These are phyloP conservation scores for Paramecium caudatum DNA, from an alignment of 73 alveolate species.

Conservation along the genomic window DNA sequence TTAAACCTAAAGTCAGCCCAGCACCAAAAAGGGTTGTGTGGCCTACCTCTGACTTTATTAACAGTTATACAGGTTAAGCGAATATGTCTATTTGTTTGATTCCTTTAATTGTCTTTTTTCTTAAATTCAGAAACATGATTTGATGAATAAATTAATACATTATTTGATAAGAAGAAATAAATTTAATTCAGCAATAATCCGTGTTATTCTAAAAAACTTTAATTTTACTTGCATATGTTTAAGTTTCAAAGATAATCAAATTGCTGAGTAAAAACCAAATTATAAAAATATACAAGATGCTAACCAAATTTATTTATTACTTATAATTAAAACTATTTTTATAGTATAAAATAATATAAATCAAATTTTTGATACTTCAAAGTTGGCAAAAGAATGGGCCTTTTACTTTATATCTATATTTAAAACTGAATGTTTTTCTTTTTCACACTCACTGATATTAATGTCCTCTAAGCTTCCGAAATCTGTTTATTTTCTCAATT, in stretches of 20 bases:
- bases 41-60: slow-evolving; percentile 55
- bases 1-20: background rate
- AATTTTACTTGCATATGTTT: no score
- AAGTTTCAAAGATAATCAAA: no score
- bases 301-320: no score
- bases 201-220: no score
- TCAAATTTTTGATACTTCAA: background rate
- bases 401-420: background rate
- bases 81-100: slow-evolving; percentile 1
- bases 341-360: no score
- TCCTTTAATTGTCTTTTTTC: background rate
- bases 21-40: slow-evolving; percentile 65
- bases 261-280: no score
- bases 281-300: no score
- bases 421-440: background rate
- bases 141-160: no score
- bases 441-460: background rate
- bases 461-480: background rate
- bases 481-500: slow-evolving; percentile 17
- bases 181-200: no score
- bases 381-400: background rate
- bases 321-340: no score
- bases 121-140: slow-evolving; percentile 3
- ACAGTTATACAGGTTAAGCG: slow-evolving; percentile 32
- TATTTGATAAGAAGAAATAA: no score